Conservation (phyloP, 768 basidiomycete genomes). For the Artomyces pyxidatus region DNA sequence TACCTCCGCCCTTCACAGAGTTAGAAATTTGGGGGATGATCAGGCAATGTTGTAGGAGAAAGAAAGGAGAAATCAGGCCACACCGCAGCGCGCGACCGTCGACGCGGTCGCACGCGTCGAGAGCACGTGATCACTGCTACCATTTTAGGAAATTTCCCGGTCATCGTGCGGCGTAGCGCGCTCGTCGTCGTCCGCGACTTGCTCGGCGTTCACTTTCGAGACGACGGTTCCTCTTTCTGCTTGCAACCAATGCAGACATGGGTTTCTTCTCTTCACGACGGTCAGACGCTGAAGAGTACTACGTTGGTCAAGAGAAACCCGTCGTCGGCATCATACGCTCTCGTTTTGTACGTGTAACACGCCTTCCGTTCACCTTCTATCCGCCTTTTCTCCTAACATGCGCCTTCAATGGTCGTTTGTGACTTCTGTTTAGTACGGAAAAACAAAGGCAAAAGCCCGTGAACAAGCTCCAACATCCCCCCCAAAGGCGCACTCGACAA, state of each 20-base stretch:
- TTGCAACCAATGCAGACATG: conserved; percentile 25
- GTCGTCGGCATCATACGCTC: conserved; percentile 29
- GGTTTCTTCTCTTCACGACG: conserved; percentile 34
- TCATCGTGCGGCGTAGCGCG: no score
- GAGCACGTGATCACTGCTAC: no score
- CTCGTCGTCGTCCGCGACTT: no score
- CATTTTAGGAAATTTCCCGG: no score
- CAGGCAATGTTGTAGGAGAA: no score
- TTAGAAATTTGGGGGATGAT: no score
- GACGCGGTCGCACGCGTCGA: no score
- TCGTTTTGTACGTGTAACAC: conserved; percentile 27
- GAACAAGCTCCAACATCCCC: neutral
- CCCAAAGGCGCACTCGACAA: neutral
- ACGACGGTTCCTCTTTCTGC: no score
- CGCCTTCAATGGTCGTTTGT: neutral
- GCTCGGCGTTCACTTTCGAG: no score
- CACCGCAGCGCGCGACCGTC: no score
- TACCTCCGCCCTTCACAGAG: no score
- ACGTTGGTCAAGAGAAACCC: conserved; percentile 12
- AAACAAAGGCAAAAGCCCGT: conserved; percentile 16
- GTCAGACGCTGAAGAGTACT: conserved; percentile 20
- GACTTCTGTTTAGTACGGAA: conserved; percentile 30
- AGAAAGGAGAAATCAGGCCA: no score
- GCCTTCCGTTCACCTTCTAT: conserved; percentile 3
- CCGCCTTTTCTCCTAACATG: conserved; percentile 7